These are phyloP conservation scores for Scytalidium sp. DNA, from an alignment of 2,329 filamentous ascomycete species.

Conservation along the genomic window DNA sequence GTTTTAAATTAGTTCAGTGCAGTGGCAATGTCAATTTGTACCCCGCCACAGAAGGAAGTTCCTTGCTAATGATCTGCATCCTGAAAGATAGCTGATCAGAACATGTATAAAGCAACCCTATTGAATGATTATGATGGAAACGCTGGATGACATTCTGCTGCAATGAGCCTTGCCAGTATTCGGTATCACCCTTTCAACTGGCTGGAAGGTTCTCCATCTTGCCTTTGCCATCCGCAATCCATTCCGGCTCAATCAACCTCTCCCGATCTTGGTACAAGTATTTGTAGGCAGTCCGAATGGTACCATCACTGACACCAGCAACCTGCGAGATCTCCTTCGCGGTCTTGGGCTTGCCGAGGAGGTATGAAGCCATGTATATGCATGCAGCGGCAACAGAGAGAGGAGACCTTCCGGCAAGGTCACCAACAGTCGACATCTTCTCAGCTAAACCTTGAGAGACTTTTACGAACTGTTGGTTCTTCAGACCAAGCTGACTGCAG, in stretches of 20 bases:
- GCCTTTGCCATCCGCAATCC: constrained; percentile 69
- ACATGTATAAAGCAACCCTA: neutral
- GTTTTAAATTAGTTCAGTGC: neutral
- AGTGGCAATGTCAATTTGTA: neutral
- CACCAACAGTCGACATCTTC: constrained; percentile 72
- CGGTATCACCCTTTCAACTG: constrained; percentile 28
- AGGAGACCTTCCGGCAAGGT: constrained; percentile 84
- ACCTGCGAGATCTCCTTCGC: constrained; percentile 85
- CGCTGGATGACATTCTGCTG: neutral
- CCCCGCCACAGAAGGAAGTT: neutral
- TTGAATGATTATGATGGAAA: neutral
- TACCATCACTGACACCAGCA: constrained; percentile 91
- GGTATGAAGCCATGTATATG: constrained; percentile 91
- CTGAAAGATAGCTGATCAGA: neutral
- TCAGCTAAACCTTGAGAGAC: constrained; percentile 77
- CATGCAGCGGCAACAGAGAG: constrained; percentile 91
- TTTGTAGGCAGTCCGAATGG: constrained; percentile 94
- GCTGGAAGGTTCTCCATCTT: constrained; percentile 68
- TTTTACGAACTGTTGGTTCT: constrained; percentile 70
- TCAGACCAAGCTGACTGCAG: constrained; percentile 77
- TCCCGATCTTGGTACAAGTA: constrained; percentile 75
- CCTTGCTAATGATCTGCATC: neutral
- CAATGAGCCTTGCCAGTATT: neutral
- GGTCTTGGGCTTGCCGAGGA: constrained; percentile 74
- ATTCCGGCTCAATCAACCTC: constrained; percentile 70